phyloP scores from a whole-genome alignment of 2,329 filamentous ascomycete genomes.

The Tolypocladium ovalisporum region DNA sequence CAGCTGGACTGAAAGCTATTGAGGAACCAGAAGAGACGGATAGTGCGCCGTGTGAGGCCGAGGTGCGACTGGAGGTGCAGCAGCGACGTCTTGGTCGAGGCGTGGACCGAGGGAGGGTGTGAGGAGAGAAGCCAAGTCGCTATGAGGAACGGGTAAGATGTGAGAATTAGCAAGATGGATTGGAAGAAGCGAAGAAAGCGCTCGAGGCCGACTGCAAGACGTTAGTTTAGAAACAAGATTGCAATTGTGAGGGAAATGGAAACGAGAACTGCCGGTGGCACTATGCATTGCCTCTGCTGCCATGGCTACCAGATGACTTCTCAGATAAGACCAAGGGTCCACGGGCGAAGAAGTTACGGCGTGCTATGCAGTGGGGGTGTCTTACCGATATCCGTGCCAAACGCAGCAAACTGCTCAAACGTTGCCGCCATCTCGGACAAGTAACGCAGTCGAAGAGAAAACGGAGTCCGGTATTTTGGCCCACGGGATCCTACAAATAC shows the following conservation, averaged over 20 bases:
- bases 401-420: constrained; percentile 27
- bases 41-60: constrained; percentile 45
- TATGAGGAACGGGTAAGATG: constrained; percentile 31
- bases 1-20: constrained; percentile 45
- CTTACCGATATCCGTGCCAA: constrained; percentile 36
- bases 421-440: constrained; percentile 12
- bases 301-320: neutral
- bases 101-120: constrained; percentile 10
- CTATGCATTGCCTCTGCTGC: neutral
- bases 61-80: constrained; percentile 27
- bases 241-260: neutral
- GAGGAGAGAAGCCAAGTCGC: constrained; percentile 16
- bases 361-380: neutral
- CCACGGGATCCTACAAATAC: neutral
- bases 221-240: neutral
- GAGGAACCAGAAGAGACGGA: constrained; percentile 60
- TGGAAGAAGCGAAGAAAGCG: constrained; percentile 49
- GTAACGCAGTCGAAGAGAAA: too few species aligned
- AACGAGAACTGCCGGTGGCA: neutral
- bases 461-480: neutral
- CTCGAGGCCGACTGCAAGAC: constrained; percentile 43
- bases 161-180: constrained; percentile 35
- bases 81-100: constrained; percentile 21
- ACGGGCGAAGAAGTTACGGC: too few species aligned
- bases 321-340: neutral